phyloP scores from a whole-genome alignment of 2,329 filamentous ascomycete species.

The Colletotrichum theobromicola region DNA sequence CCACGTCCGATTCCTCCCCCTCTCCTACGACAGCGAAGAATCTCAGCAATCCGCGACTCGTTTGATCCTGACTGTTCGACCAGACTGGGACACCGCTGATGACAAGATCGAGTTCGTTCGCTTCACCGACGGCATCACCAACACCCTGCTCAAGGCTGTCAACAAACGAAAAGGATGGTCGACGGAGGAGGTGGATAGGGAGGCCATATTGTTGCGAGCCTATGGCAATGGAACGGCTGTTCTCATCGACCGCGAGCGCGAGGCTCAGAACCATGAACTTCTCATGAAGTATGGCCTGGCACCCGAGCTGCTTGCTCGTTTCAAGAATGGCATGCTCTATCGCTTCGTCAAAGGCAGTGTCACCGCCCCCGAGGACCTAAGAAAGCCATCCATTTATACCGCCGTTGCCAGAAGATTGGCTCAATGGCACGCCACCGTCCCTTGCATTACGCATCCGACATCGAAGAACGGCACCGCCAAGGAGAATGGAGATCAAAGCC shows the following conservation, averaged over 20 bases:
- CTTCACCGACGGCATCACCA: conserved; percentile 98
- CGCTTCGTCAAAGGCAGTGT: conserved; percentile 84
- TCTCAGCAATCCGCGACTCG: conserved; percentile 79
- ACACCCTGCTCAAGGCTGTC: conserved; percentile 84
- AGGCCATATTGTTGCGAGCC: conserved; percentile 87
- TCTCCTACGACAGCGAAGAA: conserved; percentile 79
- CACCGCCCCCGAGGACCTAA: conserved; percentile 81
- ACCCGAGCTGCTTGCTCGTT: conserved; percentile 85
- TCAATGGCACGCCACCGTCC: conserved; percentile 86
- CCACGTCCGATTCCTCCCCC: conserved; percentile 69
- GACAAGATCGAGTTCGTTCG: conserved; percentile 83
- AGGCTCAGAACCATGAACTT: conserved; percentile 80
- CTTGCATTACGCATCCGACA: conserved; percentile 51
- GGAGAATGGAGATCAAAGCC: conserved; percentile 26
- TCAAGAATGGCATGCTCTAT: conserved; percentile 96
- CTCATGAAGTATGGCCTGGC: conserved; percentile 85
- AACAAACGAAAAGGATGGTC: conserved; percentile 72
- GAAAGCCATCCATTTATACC: conserved; percentile 75
- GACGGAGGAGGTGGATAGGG: conserved; percentile 78
- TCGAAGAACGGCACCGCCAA: conserved; percentile 41
- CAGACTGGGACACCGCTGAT: conserved; percentile 79
- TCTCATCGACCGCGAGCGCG: conserved; percentile 93
- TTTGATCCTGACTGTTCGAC: conserved; percentile 79
- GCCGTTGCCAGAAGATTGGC: conserved; percentile 85
- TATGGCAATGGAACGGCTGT: conserved; percentile 95